phyloP scores from a whole-genome alignment of 2,329 filamentous ascomycete genomes.

The Colletotrichum kahawae region DNA sequence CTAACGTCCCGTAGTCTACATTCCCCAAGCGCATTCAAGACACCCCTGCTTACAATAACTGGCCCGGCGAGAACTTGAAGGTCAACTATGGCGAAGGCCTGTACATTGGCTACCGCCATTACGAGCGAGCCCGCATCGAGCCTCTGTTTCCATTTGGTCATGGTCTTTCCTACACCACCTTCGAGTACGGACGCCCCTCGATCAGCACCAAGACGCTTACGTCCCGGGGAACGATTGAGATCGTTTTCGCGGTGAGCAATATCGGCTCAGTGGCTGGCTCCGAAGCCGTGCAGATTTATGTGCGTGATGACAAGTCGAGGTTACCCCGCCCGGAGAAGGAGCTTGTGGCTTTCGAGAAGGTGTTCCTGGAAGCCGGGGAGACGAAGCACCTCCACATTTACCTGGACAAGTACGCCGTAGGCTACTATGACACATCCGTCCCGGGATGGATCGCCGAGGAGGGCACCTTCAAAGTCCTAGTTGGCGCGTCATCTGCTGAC shows the following conservation, averaged over 20 bases:
- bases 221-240: slow-evolving; percentile 44
- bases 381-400: slow-evolving; percentile 52
- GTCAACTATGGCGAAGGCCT: slow-evolving; percentile 76
- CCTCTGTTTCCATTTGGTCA: slow-evolving; percentile 77
- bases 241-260: slow-evolving; percentile 57
- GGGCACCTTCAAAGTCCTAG: slow-evolving; percentile 63
- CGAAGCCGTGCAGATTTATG: slow-evolving; percentile 72
- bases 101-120: slow-evolving; percentile 76
- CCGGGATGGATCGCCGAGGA: slow-evolving; percentile 70
- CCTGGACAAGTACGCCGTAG: slow-evolving; percentile 56
- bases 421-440: slow-evolving; percentile 67
- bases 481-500: slow-evolving; percentile 67
- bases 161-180: slow-evolving; percentile 75
- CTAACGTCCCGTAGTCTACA: slow-evolving; percentile 50
- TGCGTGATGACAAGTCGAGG: slow-evolving; percentile 65
- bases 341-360: slow-evolving; percentile 72
- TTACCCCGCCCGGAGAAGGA: slow-evolving; percentile 74
- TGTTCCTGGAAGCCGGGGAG: slow-evolving; percentile 61
- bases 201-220: slow-evolving; percentile 48
- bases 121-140: slow-evolving; percentile 64
- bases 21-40: slow-evolving; percentile 70
- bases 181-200: slow-evolving; percentile 65
- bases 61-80: slow-evolving; percentile 72
- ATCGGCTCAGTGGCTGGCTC: slow-evolving; percentile 60
- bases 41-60: slow-evolving; percentile 75